phyloP scores from a whole-genome alignment of 345 rosid genomes.

The Gossypium herbaceum region DNA sequence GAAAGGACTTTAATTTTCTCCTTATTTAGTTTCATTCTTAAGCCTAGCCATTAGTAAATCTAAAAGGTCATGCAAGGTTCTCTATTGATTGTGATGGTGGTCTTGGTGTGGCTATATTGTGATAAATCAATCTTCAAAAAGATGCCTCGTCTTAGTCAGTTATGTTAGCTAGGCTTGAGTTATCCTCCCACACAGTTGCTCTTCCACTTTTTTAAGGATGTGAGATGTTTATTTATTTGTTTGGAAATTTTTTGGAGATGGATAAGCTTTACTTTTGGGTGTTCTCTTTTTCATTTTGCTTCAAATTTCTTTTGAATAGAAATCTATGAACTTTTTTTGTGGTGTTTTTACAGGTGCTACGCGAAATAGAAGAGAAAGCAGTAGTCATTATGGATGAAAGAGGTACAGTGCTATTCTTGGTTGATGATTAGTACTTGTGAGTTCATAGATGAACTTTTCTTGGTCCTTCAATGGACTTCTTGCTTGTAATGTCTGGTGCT shows the following conservation, averaged over 20 bases:
- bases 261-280: background rate
- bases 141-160: background rate
- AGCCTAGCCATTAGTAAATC: background rate
- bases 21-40: background rate
- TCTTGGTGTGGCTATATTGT: background rate
- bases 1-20: background rate
- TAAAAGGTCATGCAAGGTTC: background rate
- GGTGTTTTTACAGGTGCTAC: conserved; percentile 57
- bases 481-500: background rate
- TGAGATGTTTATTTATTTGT: background rate
- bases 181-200: background rate
- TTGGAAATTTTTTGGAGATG: background rate
- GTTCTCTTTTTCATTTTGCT: background rate
- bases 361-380: conserved; percentile 91
- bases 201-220: background rate
- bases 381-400: conserved; percentile 87
- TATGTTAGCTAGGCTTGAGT: background rate
- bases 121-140: background rate
- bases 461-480: background rate
- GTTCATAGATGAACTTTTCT: background rate
- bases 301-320: background rate
- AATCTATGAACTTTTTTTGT: background rate
- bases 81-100: background rate
- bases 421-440: conserved; percentile 3
- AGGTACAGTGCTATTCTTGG: conserved; percentile 36